Evolutionary conservation across 2,329 filamentous ascomycete species (phyloP), one percentile per base, ranked within the genome.

Genomic region (Colletotrichum sp.): DNA sequence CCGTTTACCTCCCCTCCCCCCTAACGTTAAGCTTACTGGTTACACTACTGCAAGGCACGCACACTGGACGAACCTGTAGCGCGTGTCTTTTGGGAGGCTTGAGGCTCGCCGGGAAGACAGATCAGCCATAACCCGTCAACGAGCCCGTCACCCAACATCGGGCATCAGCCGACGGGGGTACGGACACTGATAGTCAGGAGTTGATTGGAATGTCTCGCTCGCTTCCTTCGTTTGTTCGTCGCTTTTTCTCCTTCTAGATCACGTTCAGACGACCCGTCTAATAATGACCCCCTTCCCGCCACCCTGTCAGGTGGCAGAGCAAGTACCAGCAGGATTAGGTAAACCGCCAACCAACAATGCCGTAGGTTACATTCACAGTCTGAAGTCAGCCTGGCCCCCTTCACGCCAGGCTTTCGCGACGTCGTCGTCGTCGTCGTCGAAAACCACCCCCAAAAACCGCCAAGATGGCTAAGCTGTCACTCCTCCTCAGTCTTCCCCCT

Each of bases 151-250:
- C 44, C 44, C 44, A 52, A 52, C 30, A 16, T 36, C 39, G 60
- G 44, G 26, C 39, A 26, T 60, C 67, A 75, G 59, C 67, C 60
- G 57, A 48, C 30, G 24, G 18, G 18, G 22, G 24, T 28, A 13
- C 15, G 30, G 3, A 18, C 15, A 18, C 24, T 32, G 15, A 69
- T 26, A 7, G 70, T 73, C 70, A 64, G 39, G 64, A 75, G 73
- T 75, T 75, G 18, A 75, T 75, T 75, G 64, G 34, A 64, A 64
- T 68, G 69, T 73, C 73, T 73, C 44, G 70, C 73, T 73, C 44
- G 70, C 57, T 55, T 68, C 64, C 57, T 55, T 68, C 64, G 65
- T 59, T 63, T 32, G 48, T 59, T 64, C 55, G 64, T 75, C 71
- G 69, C 36, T 68, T 65, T 22, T n/a, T 18, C 48, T 74, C 57